A percentile compares a stretch with the other conserved stretches of the same genome.
Evolutionary conservation across 768 basidiomycete species (phyloP).

Genomic region (Artomyces pyxidatus): DNA sequence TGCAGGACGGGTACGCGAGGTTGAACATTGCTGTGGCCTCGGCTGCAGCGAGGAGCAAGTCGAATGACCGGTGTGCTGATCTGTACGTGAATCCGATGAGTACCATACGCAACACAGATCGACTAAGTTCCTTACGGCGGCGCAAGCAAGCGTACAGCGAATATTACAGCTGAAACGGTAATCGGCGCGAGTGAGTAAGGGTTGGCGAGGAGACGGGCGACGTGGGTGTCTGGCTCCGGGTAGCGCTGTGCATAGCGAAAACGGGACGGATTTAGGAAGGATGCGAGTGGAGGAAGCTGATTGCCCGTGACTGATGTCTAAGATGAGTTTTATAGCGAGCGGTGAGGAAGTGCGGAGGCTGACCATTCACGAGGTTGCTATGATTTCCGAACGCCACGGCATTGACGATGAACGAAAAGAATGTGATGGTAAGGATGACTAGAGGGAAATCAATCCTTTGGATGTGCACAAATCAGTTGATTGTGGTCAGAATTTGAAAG

Average conservation of each 20-base stretch:
- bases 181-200: slow-evolving; percentile 68
- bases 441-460: slow-evolving; percentile 61
- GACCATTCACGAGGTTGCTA: slow-evolving; percentile 54
- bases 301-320: slow-evolving; percentile 47
- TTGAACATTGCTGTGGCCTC: slow-evolving; percentile 74
- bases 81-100: slow-evolving; percentile 15
- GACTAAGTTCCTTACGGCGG: slow-evolving; percentile 41
- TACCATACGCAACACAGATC: neutral
- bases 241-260: slow-evolving; percentile 23
- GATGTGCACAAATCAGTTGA: neutral
- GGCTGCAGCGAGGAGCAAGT: slow-evolving; percentile 75
- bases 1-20: slow-evolving; percentile 77
- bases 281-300: slow-evolving; percentile 46
- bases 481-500: slow-evolving; percentile 26
- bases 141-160: slow-evolving; percentile 43
- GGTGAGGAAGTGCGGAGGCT: slow-evolving; percentile 20
- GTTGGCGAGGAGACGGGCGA: slow-evolving; percentile 41
- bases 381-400: slow-evolving; percentile 57
- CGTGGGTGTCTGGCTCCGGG: slow-evolving; percentile 10
- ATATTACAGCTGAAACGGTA: slow-evolving; percentile 44
- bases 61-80: slow-evolving; percentile 59
- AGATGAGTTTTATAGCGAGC: neutral
- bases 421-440: slow-evolving; percentile 43
- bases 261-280: slow-evolving; percentile 40
- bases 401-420: slow-evolving; percentile 49